Percentiles rank a stretch among this genome's conserved stretches.
Evolutionary conservation across 768 basidiomycete genomes (phyloP).

Genomic region (Fistulinella prunicolor): DNA sequence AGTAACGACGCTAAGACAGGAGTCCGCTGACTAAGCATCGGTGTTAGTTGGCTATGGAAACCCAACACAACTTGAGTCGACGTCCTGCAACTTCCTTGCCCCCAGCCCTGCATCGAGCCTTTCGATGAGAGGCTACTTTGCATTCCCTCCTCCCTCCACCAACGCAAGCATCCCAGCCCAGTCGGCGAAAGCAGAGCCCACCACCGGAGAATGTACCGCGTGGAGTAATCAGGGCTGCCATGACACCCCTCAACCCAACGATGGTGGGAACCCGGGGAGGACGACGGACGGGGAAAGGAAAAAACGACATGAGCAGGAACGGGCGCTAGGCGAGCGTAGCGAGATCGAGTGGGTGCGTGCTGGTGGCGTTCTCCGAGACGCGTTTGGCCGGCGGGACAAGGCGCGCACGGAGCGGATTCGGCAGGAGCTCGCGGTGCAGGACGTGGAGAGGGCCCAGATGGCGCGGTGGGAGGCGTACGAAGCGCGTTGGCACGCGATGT

Average conservation of each 20-base stretch:
- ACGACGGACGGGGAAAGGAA: conserved; percentile 15
- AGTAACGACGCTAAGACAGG: too few species aligned
- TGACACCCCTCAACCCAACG: neutral
- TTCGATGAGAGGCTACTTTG: conserved; percentile 26
- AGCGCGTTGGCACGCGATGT: conserved; percentile 44
- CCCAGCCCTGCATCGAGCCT: neutral
- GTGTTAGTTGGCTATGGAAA: neutral
- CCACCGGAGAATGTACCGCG: neutral
- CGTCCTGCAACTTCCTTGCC: neutral
- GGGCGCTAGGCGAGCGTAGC: conserved; percentile 42
- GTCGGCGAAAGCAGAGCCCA: neutral
- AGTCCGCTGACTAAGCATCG: conserved; percentile 2
- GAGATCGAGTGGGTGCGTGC: conserved; percentile 61
- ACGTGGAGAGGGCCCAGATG: conserved; percentile 37
- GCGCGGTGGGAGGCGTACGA: conserved; percentile 56
- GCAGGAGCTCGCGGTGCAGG: conserved; percentile 44
- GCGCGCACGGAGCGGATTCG: conserved; percentile 48
- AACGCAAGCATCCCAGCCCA: neutral
- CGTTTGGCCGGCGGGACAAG: conserved; percentile 46
- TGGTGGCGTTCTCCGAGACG: conserved; percentile 54
- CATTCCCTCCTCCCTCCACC: conserved; percentile 18
- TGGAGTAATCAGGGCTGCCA: neutral
- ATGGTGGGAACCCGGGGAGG: neutral
- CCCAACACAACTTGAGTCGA: too few species aligned
- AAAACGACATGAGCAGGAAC: conserved; percentile 32